Conservation (phyloP, 495 filamentous ascomycete species). For the Hyaloscypha finlandica region DNA sequence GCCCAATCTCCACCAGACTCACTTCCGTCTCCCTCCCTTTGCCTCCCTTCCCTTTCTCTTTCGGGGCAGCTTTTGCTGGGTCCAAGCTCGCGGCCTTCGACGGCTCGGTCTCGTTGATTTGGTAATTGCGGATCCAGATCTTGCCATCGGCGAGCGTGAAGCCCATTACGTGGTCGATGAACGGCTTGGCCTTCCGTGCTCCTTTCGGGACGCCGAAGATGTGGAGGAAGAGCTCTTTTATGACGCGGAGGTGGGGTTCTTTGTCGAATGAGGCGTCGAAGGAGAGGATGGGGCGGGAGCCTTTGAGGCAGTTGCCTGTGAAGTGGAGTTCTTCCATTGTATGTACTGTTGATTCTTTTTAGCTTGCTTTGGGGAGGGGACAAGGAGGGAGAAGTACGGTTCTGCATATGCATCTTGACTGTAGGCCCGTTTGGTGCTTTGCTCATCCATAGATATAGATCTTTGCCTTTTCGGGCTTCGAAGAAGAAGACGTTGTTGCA, state of each 20-base stretch:
- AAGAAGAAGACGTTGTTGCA: constrained; percentile 99
- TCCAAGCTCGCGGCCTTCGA: constrained; percentile 44
- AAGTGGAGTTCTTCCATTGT: constrained; percentile 97
- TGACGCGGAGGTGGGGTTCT: constrained; percentile 66
- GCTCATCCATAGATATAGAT: constrained; percentile 91
- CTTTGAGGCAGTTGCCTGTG: constrained; percentile 94
- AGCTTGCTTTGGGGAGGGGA: not conserved
- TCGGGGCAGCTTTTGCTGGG: constrained; percentile 14
- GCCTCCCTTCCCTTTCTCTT: constrained; percentile 30
- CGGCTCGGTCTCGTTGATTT: constrained; percentile 81
- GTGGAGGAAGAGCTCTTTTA: constrained; percentile 86
- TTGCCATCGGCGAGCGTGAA: constrained; percentile 93
- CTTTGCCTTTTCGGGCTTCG: constrained; percentile 91
- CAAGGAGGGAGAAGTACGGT: constrained; percentile 39
- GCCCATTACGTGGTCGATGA: constrained; percentile 90
- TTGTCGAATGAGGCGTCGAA: constrained; percentile 87
- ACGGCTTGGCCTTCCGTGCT: constrained; percentile 88
- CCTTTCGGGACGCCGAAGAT: constrained; percentile 92
- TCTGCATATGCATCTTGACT: constrained; percentile 81
- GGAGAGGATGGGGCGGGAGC: constrained; percentile 89
- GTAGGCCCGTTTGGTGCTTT: constrained; percentile 96
- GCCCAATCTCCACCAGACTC: constrained; percentile 89
- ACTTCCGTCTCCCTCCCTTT: constrained; percentile 67
- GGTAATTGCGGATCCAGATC: constrained; percentile 95
- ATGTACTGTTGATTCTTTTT: constrained; percentile 58